Evolutionary conservation across 2,329 filamentous ascomycete genomes (phyloP).

Genomic region (Talaromyces verruculosus): DNA sequence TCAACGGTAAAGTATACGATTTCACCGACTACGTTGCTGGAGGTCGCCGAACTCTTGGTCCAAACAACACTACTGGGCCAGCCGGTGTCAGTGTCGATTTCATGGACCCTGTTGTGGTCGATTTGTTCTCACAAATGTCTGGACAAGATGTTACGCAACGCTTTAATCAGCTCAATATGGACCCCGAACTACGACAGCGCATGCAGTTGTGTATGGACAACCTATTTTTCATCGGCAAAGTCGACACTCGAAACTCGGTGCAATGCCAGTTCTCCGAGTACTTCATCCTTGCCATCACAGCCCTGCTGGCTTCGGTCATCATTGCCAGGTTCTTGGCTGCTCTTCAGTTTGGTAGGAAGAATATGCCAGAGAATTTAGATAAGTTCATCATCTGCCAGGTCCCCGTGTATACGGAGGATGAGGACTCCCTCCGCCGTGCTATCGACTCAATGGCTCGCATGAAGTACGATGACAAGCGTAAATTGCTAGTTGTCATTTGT

Average conservation of each 20-base stretch:
- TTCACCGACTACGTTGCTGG: constrained; percentile 78
- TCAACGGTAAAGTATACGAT: constrained; percentile 82
- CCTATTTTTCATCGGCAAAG: constrained; percentile 87
- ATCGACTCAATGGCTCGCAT: constrained; percentile 95
- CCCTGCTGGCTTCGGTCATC: constrained; percentile 77
- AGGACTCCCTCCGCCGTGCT: constrained; percentile 92
- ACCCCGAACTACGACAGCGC: constrained; percentile 55
- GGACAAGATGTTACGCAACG: constrained; percentile 80
- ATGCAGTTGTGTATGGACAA: constrained; percentile 89
- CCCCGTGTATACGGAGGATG: constrained; percentile 96
- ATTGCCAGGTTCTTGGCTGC: constrained; percentile 96
- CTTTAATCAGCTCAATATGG: constrained; percentile 70
- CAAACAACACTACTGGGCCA: constrained; percentile 53
- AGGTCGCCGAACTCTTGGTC: constrained; percentile 65
- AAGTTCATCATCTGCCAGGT: constrained; percentile 99
- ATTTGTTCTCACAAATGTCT: constrained; percentile 72
- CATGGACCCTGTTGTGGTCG: constrained; percentile 72
- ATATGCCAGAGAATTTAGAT: constrained; percentile 89
- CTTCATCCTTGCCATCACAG: constrained; percentile 80
- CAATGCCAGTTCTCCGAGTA: constrained; percentile 87
- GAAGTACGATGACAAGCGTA: constrained; percentile 97
- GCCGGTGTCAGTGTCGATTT: constrained; percentile 65
- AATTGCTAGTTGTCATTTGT: constrained; percentile 86
- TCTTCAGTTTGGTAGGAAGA: constrained; percentile 89
- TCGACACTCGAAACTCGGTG: constrained; percentile 85